These are phyloP conservation scores for Chytriomyces confervae DNA, from an alignment of 192 early-diverging fungal genomes.

Conservation along the genomic window DNA sequence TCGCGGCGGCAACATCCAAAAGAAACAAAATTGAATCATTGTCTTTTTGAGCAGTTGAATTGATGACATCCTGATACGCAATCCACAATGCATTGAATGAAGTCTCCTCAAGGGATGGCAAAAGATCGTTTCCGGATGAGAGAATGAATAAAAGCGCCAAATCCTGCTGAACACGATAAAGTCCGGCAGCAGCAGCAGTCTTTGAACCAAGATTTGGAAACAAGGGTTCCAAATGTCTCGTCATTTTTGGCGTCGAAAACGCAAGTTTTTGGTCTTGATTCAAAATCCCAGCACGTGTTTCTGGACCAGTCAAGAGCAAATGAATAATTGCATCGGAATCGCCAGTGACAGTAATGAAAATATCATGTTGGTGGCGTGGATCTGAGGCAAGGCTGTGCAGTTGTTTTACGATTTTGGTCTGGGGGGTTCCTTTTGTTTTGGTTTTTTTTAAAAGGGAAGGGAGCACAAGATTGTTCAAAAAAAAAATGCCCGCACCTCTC, in stretches of 20 bases:
- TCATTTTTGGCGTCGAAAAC: neutral
- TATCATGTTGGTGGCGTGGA: neutral
- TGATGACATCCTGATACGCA: neutral
- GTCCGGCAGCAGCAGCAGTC: neutral
- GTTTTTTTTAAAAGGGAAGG: neutral
- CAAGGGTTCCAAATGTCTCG: neutral
- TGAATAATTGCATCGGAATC: slow-evolving; percentile 19
- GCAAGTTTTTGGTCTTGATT: slow-evolving; percentile 12
- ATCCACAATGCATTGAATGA: neutral
- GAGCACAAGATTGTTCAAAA: neutral
- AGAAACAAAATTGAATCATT: neutral
- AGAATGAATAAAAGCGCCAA: slow-evolving; percentile 4
- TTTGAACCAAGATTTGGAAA: neutral
- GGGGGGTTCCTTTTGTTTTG: no score
- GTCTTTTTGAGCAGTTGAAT: neutral
- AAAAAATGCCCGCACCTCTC: slow-evolving; percentile 10
- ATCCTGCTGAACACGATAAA: slow-evolving; percentile 9
- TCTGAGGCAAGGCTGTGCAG: neutral
- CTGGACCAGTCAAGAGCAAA: neutral
- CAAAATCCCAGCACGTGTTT: neutral
- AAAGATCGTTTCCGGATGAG: slow-evolving; percentile 7
- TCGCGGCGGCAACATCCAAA: neutral
- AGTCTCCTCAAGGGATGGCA: neutral
- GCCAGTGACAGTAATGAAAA: slow-evolving; percentile 14
- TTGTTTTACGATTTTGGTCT: slow-evolving; percentile 15